Conservation (phyloP, 75 land plant genomes). For the Cunninghamia lanceolata region DNA sequence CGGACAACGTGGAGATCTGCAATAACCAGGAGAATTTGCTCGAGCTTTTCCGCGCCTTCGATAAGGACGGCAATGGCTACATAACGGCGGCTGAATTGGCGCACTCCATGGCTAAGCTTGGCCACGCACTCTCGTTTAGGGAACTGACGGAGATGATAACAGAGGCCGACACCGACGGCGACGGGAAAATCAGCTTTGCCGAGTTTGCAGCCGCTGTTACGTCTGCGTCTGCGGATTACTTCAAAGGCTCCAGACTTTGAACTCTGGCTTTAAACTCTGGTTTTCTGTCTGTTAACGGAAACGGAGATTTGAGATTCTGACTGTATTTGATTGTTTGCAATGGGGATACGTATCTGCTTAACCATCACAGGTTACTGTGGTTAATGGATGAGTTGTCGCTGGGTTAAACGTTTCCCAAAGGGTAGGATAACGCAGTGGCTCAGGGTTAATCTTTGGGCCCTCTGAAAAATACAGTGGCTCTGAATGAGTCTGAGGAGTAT, state of each 20-base stretch:
- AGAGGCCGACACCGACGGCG: conserved; percentile 81
- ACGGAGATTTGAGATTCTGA: not conserved
- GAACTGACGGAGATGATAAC: conserved; percentile 79
- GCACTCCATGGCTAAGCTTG: conserved; percentile 75
- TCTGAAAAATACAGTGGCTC: not conserved
- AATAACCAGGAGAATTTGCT: conserved; percentile 57
- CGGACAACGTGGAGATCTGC: conserved; percentile 17
- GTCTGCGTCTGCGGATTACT: conserved; percentile 49
- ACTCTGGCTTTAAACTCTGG: not conserved
- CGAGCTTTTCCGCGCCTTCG: conserved; percentile 69
- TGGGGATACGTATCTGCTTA: not conserved
- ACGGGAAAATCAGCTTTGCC: conserved; percentile 74
- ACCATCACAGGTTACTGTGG: not conserved
- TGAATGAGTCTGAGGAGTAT: too few relatives aligned
- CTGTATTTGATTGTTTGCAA: too few relatives aligned
- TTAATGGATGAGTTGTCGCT: not conserved
- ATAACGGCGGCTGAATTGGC: conserved; percentile 91
- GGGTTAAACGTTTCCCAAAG: not conserved
- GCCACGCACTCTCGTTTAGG: conserved; percentile 62
- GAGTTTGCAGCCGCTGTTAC: conserved; percentile 80
- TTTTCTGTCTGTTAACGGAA: not conserved
- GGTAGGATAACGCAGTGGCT: not conserved
- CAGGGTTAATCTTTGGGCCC: not conserved
- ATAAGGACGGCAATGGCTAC: conserved; percentile 86
- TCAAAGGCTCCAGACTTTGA: conserved; percentile 10